These are phyloP conservation scores for Cetradonia linearis DNA, from an alignment of 495 filamentous ascomycete species.

Conservation along the genomic window DNA sequence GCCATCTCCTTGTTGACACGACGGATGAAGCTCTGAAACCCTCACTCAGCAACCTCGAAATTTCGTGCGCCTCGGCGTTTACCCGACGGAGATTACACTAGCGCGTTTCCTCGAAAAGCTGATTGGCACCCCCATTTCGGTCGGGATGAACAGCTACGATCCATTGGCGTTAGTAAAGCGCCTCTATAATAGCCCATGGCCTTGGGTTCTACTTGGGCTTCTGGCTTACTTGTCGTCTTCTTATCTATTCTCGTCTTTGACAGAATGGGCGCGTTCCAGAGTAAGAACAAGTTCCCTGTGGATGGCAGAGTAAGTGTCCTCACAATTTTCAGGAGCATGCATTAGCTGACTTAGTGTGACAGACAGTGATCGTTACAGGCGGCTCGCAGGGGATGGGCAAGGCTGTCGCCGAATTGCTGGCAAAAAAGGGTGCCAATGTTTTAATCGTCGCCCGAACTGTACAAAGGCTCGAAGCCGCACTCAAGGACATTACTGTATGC, in stretches of 20 bases:
- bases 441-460: conserved; percentile 72
- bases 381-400: conserved; percentile 89
- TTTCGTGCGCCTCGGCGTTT: conserved; percentile 15
- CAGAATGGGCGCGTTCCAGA: conserved; percentile 57
- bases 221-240: conserved; percentile 11
- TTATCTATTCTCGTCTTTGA: conserved; percentile 24
- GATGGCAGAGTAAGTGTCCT: conserved; percentile 65
- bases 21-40: conserved; percentile 15
- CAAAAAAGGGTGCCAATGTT: conserved; percentile 76
- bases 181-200: conserved; percentile 23
- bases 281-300: conserved; percentile 69
- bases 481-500: conserved; percentile 54
- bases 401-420: conserved; percentile 58
- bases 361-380: conserved; percentile 84
- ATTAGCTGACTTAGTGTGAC: background rate
- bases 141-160: background rate
- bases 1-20: conserved; percentile 43
- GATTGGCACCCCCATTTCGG: conserved; percentile 30
- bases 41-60: conserved; percentile 36
- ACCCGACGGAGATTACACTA: conserved; percentile 1
- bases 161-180: conserved; percentile 25
- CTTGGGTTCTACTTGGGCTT: conserved; percentile 27
- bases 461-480: conserved; percentile 60
- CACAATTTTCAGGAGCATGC: background rate
- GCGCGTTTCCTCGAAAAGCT: conserved; percentile 24